Conservation (phyloP, 2,329 filamentous ascomycete genomes). For the Penicillium rolfsii region DNA sequence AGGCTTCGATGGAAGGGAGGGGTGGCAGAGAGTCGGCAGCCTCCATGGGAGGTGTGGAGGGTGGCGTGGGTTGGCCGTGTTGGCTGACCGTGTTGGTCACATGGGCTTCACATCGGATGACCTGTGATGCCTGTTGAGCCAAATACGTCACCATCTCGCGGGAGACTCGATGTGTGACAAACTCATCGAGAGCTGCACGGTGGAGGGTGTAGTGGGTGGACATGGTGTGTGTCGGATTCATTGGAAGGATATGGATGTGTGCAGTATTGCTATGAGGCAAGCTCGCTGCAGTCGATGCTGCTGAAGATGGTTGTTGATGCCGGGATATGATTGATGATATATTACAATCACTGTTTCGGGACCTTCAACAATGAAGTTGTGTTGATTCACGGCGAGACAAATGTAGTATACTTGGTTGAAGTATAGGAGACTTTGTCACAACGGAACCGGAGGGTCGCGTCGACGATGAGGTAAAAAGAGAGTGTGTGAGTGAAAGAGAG, state of each 20-base stretch:
- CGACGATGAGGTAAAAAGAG: slow-evolving; percentile 19
- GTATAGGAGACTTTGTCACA: neutral
- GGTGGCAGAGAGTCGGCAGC: slow-evolving; percentile 45
- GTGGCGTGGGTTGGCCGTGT: slow-evolving; percentile 61
- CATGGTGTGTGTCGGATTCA: slow-evolving; percentile 19
- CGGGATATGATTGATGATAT: neutral
- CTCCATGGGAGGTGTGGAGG: slow-evolving; percentile 60
- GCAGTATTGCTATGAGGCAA: neutral
- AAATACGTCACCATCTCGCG: slow-evolving; percentile 53
- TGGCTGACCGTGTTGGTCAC: slow-evolving; percentile 46
- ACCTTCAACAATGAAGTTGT: neutral
- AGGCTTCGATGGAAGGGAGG: slow-evolving; percentile 81
- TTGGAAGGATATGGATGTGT: slow-evolving; percentile 4
- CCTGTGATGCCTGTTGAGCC: slow-evolving; percentile 50
- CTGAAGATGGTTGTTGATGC: neutral
- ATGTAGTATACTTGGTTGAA: neutral
- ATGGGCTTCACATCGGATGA: slow-evolving; percentile 59
- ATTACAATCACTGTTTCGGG: neutral
- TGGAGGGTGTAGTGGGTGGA: slow-evolving; percentile 34
- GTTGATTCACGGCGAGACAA: neutral
- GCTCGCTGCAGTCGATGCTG: neutral
- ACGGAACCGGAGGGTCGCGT: neutral
- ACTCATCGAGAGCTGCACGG: slow-evolving; percentile 51
- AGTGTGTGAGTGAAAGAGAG: neutral
- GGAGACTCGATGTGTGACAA: slow-evolving; percentile 52